phyloP scores from a whole-genome alignment of 2,329 filamentous ascomycete species.

The Sclerotinia borealis region DNA sequence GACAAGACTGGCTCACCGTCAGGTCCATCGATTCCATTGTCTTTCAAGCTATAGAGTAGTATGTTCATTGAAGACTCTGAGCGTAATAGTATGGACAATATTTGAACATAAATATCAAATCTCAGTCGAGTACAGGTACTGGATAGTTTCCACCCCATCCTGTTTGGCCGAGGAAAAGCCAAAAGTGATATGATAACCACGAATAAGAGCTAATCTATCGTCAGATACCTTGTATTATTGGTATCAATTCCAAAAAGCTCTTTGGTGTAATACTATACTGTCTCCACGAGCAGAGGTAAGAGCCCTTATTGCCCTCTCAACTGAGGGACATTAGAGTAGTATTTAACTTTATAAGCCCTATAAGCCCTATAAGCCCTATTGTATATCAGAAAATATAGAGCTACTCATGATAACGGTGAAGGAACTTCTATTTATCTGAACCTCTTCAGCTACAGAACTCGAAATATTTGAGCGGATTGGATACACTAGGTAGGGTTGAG shows the following conservation, averaged over 20 bases:
- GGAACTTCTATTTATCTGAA: background rate
- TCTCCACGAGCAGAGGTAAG: background rate
- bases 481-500: too few species aligned
- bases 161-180: background rate
- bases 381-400: too few species aligned
- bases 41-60: background rate
- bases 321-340: background rate
- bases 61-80: background rate
- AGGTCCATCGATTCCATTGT: background rate
- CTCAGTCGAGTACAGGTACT: background rate
- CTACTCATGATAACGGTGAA: too few species aligned
- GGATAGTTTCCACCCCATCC: too few species aligned
- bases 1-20: background rate
- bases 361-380: background rate
- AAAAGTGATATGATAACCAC: too few species aligned
- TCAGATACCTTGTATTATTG: accelerated
- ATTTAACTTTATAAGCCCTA: too few species aligned
- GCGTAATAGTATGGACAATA: too few species aligned
- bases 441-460: too few species aligned
- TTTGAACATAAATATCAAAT: background rate
- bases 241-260: accelerated
- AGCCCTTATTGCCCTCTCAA: background rate
- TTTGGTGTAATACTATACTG: too few species aligned
- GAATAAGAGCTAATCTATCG: background rate
- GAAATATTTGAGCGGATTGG: background rate